Percentiles rank a stretch among this genome's conserved stretches.
Evolutionary conservation across 345 rosid species (phyloP).

Genomic region (Syzygium grande): DNA sequence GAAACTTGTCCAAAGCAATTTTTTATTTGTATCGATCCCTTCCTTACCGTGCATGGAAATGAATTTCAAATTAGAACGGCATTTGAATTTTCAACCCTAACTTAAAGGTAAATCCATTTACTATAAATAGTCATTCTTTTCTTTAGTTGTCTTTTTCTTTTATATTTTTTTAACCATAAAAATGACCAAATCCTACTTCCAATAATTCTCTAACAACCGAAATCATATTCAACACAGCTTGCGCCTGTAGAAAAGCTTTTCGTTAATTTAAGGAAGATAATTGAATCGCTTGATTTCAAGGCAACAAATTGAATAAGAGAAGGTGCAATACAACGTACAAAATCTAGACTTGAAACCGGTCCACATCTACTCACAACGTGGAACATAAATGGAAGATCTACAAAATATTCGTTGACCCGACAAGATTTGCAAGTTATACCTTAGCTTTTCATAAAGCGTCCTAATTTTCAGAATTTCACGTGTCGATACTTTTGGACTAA

Average conservation of each 20-base stretch:
- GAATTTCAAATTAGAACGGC: background rate
- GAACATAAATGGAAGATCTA: too few species aligned
- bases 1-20: background rate
- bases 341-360: background rate
- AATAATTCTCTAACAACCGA: background rate
- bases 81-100: background rate
- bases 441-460: background rate
- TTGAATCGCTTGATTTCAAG: background rate
- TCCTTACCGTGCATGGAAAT: background rate
- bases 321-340: background rate
- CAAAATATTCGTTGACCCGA: too few species aligned
- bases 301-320: background rate
- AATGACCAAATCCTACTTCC: background rate
- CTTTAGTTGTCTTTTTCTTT: background rate
- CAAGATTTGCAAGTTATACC: background rate
- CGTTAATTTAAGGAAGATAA: background rate
- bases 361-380: too few species aligned
- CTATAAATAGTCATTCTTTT: background rate
- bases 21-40: background rate
- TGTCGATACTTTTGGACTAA: background rate
- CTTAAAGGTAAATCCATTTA: background rate
- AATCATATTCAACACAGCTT: background rate
- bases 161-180: background rate
- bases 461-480: background rate
- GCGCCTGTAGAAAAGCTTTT: background rate